Base-by-base conservation (phyloP, 768 basidiomycete genomes). In the Leccinum uliginosum region DNA sequence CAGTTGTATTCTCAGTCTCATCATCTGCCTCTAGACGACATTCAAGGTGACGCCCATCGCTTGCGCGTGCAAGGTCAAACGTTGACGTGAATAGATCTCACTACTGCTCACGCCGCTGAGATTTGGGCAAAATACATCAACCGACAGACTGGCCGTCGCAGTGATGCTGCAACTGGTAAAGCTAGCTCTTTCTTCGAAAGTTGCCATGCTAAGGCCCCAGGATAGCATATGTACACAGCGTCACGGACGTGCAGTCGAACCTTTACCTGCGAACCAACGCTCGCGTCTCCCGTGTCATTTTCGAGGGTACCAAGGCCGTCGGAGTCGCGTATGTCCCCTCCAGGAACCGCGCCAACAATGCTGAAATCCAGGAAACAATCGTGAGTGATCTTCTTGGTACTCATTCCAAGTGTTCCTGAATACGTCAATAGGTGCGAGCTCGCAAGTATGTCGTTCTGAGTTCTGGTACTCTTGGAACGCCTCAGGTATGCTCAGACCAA, bases 61-160 rank as follows among this genome's bases (percentile, higher is more conserved):
- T n/a, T 54, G 40, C 23, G 24, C 24, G 38, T 50, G 11, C 24
- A 56, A 12, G 30, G 46, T 38, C 40, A 23, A 21, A 49, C 43
- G 29, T 21, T 65, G n/a, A 49, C 19, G 2, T 46, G 19, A 51
- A 47, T 54, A 79, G 86, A 86, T 68, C 75, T 85, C 40, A 70
- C 76, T 51, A 84, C 84, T 23, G 67, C 80, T 27, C 82, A 87
- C 61, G 84, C 75, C 23, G 79, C 85, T 54, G 86, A 87, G 68
- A 84, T 86, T 55, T 87, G 85, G 86, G 85, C 85, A 50, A 87
- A 88, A 67, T 88, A 87, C 65, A 85, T 88, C 77, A 86, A 86
- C 70, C 78, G 84, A 62, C 81, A 86, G 65, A 87, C 85, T 34
- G 86, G 86, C 57, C 75, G 86, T 59, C 83, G 85, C 51, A 85